Percentiles rank a stretch among this genome's conserved stretches.
phyloP scores from a whole-genome alignment of 2,329 filamentous ascomycete genomes.

The Colletotrichum lini region DNA sequence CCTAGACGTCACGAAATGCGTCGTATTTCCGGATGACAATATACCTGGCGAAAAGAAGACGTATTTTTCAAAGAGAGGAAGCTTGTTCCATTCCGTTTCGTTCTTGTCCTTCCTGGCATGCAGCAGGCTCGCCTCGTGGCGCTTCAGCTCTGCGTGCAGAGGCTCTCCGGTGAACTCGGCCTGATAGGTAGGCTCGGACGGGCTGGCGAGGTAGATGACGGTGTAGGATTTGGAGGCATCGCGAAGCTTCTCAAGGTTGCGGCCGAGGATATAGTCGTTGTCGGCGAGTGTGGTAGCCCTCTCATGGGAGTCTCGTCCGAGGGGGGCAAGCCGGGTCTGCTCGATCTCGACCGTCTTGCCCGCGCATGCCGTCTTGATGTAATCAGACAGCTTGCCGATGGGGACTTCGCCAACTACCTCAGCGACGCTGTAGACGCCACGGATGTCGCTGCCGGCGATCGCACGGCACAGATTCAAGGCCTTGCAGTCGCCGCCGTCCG shows the following conservation, averaged over 20 bases:
- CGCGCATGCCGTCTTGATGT: slow-evolving; percentile 64
- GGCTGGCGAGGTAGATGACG: slow-evolving; percentile 80
- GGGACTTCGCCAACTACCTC: slow-evolving; percentile 70
- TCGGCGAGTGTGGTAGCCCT: slow-evolving; percentile 62
- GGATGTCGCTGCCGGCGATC: slow-evolving; percentile 52
- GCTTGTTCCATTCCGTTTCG: slow-evolving; percentile 56
- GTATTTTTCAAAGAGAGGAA: slow-evolving; percentile 89
- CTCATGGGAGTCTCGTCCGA: slow-evolving; percentile 52
- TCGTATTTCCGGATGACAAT: slow-evolving; percentile 45
- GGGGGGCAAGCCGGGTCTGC: slow-evolving; percentile 57
- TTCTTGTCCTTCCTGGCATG: slow-evolving; percentile 56
- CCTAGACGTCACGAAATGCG: not conserved
- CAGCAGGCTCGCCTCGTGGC: slow-evolving; percentile 58
- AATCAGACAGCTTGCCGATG: slow-evolving; percentile 56
- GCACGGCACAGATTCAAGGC: slow-evolving; percentile 66
- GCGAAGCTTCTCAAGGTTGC: slow-evolving; percentile 58
- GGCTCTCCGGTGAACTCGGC: slow-evolving; percentile 70
- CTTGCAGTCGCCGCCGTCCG: slow-evolving; percentile 59
- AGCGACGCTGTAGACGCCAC: slow-evolving; percentile 63
- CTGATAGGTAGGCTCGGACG: slow-evolving; percentile 72
- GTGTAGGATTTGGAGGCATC: slow-evolving; percentile 71
- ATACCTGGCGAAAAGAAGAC: slow-evolving; percentile 92
- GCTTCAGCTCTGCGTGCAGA: slow-evolving; percentile 82
- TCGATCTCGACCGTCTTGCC: slow-evolving; percentile 57
- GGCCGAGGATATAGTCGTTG: slow-evolving; percentile 67